These are phyloP conservation scores for Mycena latifolia DNA, from an alignment of 768 basidiomycete genomes.

Conservation along the genomic window DNA sequence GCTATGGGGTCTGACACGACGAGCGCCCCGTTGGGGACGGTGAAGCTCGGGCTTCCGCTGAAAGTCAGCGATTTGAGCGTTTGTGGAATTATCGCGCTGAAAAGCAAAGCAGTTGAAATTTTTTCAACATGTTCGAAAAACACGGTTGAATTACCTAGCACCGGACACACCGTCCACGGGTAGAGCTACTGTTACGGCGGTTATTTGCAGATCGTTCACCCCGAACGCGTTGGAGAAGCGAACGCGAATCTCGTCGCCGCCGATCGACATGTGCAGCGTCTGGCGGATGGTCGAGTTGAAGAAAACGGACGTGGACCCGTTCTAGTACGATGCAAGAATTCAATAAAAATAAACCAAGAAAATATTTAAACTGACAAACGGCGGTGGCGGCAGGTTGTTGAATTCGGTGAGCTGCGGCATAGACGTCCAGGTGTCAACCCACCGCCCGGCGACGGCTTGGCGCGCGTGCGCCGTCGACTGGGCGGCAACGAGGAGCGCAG, in stretches of 20 bases:
- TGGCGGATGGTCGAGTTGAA: constrained; percentile 62
- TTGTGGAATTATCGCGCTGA: constrained; percentile 46
- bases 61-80: constrained; percentile 57
- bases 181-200: constrained; percentile 57
- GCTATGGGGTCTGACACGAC: constrained; percentile 60
- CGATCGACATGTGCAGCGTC: constrained; percentile 58
- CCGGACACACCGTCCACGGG: constrained; percentile 54
- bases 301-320: constrained; percentile 50
- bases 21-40: constrained; percentile 58
- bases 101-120: neutral
- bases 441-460: constrained; percentile 34
- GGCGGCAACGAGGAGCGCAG: constrained; percentile 1
- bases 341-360: neutral
- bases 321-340: constrained; percentile 33
- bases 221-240: constrained; percentile 65
- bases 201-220: constrained; percentile 54
- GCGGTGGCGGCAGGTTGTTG: constrained; percentile 50
- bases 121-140: neutral
- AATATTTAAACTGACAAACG: constrained; percentile 40
- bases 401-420: constrained; percentile 57
- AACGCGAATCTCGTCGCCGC: constrained; percentile 54
- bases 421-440: constrained; percentile 52
- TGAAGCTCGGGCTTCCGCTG: constrained; percentile 54
- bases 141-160: constrained; percentile 27
- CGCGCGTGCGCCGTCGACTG: neutral